Conservation (phyloP, 441 rosid species). For the Euphorbia celastroides region DNA sequence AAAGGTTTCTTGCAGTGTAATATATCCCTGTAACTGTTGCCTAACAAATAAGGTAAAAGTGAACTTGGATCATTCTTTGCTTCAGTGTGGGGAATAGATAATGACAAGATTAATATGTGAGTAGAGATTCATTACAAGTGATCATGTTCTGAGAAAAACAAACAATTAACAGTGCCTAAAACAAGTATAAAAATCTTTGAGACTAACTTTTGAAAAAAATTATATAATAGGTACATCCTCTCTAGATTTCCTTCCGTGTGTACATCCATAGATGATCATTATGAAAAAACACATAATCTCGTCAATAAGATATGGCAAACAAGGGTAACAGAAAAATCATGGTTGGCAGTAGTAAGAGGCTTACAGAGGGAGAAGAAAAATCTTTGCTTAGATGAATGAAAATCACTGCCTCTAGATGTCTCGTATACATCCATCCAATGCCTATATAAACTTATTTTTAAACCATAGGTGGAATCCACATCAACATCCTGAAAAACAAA, state of each 20-base stretch:
- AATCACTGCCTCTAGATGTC: conserved; percentile 56
- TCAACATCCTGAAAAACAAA: conserved; percentile 32
- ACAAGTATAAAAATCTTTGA: neutral
- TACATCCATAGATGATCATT: neutral
- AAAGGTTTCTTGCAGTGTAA: conserved; percentile 81
- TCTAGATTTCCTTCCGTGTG: neutral
- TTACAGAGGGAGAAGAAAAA: conserved; percentile 74
- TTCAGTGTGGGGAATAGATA: neutral
- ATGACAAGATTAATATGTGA: neutral
- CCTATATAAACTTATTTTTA: conserved; percentile 65
- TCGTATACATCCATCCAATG: conserved; percentile 72
- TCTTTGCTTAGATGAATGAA: conserved; percentile 64
- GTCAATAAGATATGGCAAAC: neutral
- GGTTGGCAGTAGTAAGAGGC: conserved; percentile 21
- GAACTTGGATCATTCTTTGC: conserved; percentile 1
- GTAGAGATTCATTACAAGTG: neutral
- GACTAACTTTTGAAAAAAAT: neutral
- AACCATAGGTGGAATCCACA: conserved; percentile 32
- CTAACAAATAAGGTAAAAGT: conserved; percentile 27
- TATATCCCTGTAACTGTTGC: conserved; percentile 76
- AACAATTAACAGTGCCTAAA: neutral
- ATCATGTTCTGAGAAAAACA: neutral
- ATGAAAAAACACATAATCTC: neutral
- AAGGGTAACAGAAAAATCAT: conserved; percentile 1
- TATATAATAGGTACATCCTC: neutral